Evolutionary conservation across 352 stramenopile genomes (phyloP).

Genomic region (Globisporangium solare): DNA sequence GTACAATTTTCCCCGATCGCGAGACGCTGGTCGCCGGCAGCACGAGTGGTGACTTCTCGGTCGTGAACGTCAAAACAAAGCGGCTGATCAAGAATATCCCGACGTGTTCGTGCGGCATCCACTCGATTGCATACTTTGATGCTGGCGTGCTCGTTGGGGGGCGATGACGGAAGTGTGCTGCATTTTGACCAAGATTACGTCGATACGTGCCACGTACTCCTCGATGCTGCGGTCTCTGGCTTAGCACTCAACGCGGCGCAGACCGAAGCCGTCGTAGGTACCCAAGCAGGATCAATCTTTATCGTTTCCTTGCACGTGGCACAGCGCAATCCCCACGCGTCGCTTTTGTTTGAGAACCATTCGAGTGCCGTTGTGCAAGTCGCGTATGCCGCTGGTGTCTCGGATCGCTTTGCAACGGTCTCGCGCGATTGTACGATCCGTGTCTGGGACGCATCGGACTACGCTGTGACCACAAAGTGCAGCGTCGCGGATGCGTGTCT

Average conservation of each 20-base stretch:
- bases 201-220: constrained; percentile 58
- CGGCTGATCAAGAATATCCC: constrained; percentile 64
- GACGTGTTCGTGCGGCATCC: constrained; percentile 78
- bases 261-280: constrained; percentile 68
- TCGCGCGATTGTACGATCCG: constrained; percentile 85
- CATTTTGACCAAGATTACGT: constrained; percentile 73
- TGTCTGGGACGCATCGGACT: constrained; percentile 89
- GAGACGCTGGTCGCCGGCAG: constrained; percentile 83
- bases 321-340: constrained; percentile 18
- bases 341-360: constrained; percentile 81
- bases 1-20: constrained; percentile 76
- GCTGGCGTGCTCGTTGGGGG: constrained; percentile 62
- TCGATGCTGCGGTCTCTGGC: constrained; percentile 62
- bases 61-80: constrained; percentile 72
- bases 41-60: constrained; percentile 84
- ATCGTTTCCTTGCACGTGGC: constrained; percentile 28
- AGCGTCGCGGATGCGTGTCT: constrained; percentile 53
- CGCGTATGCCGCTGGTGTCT: constrained; percentile 71
- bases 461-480: constrained; percentile 53
- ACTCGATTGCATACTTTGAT: constrained; percentile 47
- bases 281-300: constrained; percentile 76
- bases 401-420: constrained; percentile 87
- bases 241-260: constrained; percentile 58
- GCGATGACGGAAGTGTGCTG: constrained; percentile 83
- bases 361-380: constrained; percentile 69